Percentiles rank a stretch among this genome's conserved stretches.
These are phyloP conservation scores for Sclerotinia subarctica DNA, from an alignment of 2,329 filamentous ascomycete species.

Conservation along the genomic window DNA sequence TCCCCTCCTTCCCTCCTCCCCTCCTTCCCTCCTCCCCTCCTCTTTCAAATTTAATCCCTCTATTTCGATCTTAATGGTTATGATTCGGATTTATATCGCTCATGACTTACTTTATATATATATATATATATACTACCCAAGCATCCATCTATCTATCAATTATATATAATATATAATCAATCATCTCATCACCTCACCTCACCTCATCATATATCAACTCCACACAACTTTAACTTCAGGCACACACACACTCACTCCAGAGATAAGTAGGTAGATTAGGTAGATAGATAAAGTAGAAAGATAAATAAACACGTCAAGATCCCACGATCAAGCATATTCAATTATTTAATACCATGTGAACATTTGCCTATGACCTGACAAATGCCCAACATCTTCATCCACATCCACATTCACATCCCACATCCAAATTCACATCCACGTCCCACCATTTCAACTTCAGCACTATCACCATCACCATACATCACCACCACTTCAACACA, in stretches of 20 bases:
- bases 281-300: background rate
- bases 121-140: no score
- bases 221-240: background rate
- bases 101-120: no score
- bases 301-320: background rate
- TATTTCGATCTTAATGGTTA: no score
- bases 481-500: conserved; percentile 2
- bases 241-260: background rate
- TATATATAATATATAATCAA: no score
- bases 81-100: no score
- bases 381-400: background rate
- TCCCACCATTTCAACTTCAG: background rate
- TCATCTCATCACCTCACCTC: no score
- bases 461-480: no score
- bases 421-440: background rate
- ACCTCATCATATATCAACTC: background rate
- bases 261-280: background rate
- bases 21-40: no score
- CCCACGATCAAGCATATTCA: background rate
- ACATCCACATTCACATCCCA: no score
- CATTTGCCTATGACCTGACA: conserved; percentile 10
- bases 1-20: no score
- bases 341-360: conserved; percentile 1
- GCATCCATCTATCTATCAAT: no score
- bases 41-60: no score